Base-by-base conservation (phyloP, 2,329 filamentous ascomycete species). In the Exutisphaerella laricina region DNA sequence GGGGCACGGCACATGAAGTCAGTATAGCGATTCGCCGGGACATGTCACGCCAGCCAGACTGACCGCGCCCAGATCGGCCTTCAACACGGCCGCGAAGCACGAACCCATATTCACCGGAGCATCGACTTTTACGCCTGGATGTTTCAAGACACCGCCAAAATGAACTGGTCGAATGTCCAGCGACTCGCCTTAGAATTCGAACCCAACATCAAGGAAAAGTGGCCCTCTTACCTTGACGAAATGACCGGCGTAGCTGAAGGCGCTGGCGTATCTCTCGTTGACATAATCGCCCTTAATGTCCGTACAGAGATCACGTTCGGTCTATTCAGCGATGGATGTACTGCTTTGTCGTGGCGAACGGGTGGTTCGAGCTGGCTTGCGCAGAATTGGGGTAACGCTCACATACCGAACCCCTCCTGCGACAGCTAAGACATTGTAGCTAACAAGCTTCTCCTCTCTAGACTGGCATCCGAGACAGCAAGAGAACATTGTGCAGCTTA, bases 241-340 rank as follows among this genome's bases (percentile, higher is more conserved):
- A 71, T 73, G 60, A 49, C 54, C 38, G 39, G 61, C 43, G 68
- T 80, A 29, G 75, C 77, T 0, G 66, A 72, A 1, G 77, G 77
- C 2, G 67, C 75, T 0, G 60, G 55, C 0, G 56, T 69, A 5
- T 49, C 64, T 1, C 51, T 79, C 2, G 56, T 73, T 2, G 74
- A 78, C 34, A 70, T 80, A n/a, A 57, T 80, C 1, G 74, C 76
- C 1, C 58, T 80, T 8, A 80, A 80, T 42, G 70, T 77, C 4
- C 66, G 76, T 1, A 78, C 72, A 0, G 76, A 79, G 58, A 78
- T 79, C 47, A 68, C 67, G 1, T 78, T 80, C 43, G 76, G 77
- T 0, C 58, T 77, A 10, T 79, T 39, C 25, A 44, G 44, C 22
- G 77, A 80, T 50, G 77, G 76, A 2, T 80, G 77, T 50, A 80